These are phyloP conservation scores for Tilletia caries DNA, from an alignment of 1,284 basidiomycete species.

Conservation along the genomic window DNA sequence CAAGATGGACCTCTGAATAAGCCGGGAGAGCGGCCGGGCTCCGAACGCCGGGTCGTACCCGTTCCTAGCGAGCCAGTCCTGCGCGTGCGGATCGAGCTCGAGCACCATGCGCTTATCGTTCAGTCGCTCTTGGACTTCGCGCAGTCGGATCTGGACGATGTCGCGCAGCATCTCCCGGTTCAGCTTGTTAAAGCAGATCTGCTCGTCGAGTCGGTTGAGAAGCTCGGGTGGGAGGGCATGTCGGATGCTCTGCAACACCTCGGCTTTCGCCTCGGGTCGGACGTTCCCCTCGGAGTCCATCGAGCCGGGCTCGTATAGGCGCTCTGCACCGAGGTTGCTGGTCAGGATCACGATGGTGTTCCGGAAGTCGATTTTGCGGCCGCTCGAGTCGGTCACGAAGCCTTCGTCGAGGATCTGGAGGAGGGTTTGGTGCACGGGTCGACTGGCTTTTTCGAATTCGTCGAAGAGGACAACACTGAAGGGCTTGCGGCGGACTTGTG, in stretches of 20 bases:
- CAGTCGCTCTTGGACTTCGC: constrained; percentile 25
- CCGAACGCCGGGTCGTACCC: constrained; percentile 84
- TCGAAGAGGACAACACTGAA: constrained; percentile 51
- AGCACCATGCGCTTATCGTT: constrained; percentile 63
- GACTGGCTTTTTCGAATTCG: constrained; percentile 37
- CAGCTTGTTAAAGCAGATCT: constrained; percentile 62
- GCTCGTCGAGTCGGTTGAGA: constrained; percentile 78
- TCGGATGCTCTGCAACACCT: constrained; percentile 72
- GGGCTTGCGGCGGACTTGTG: constrained; percentile 28
- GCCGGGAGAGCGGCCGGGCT: constrained; percentile 64
- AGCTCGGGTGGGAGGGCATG: constrained; percentile 69
- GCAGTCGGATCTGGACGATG: constrained; percentile 67
- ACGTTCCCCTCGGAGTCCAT: constrained; percentile 66
- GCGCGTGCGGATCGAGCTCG: constrained; percentile 66
- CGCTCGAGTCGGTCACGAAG: constrained; percentile 68
- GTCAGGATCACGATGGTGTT: constrained; percentile 92
- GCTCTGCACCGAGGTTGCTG: constrained; percentile 77
- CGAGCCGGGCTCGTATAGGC: constrained; percentile 69
- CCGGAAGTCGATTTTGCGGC: constrained; percentile 65
- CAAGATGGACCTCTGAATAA: constrained; percentile 45
- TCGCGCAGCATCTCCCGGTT: constrained; percentile 75
- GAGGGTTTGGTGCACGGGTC: constrained; percentile 65
- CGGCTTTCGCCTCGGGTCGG: constrained; percentile 63
- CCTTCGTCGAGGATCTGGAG: constrained; percentile 92
- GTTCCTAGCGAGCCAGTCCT: constrained; percentile 69